Conservation (phyloP, 352 stramenopile genomes). For the Globisporangium megalacanthum region DNA sequence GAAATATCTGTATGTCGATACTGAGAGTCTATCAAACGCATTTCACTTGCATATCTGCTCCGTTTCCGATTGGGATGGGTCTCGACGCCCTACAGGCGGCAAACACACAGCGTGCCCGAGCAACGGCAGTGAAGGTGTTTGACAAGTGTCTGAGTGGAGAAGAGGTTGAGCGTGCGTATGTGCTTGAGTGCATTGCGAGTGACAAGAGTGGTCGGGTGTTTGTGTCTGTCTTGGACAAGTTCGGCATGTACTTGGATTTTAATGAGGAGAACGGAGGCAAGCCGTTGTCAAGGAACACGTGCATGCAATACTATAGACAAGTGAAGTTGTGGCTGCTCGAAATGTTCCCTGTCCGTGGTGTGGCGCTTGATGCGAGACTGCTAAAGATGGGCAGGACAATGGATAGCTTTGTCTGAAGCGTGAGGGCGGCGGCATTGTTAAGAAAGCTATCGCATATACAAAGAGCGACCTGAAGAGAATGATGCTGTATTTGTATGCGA, state of each 20-base stretch:
- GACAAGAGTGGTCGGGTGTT: too few relatives aligned
- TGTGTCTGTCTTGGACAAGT: too few relatives aligned
- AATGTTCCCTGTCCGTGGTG: neutral
- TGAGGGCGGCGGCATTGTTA: neutral
- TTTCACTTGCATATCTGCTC: too few relatives aligned
- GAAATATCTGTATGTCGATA: too few relatives aligned
- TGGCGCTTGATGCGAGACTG: neutral
- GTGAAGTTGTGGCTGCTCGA: neutral
- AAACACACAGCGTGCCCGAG: too few relatives aligned
- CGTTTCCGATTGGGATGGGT: too few relatives aligned
- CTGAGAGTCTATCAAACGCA: too few relatives aligned
- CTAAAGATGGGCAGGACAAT: neutral
- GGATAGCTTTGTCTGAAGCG: neutral
- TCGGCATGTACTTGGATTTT: neutral
- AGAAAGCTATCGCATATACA: neutral
- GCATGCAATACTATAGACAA: neutral
- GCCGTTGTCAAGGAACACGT: neutral
- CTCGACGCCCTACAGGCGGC: too few relatives aligned
- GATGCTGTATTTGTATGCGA: neutral
- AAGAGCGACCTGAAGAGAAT: neutral
- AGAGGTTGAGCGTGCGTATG: too few relatives aligned
- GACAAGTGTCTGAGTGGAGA: too few relatives aligned
- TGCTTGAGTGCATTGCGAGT: too few relatives aligned
- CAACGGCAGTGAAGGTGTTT: too few relatives aligned
- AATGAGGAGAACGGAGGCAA: neutral